phyloP scores from a whole-genome alignment of 495 filamentous ascomycete genomes.

The Articulospora tetracladia region DNA sequence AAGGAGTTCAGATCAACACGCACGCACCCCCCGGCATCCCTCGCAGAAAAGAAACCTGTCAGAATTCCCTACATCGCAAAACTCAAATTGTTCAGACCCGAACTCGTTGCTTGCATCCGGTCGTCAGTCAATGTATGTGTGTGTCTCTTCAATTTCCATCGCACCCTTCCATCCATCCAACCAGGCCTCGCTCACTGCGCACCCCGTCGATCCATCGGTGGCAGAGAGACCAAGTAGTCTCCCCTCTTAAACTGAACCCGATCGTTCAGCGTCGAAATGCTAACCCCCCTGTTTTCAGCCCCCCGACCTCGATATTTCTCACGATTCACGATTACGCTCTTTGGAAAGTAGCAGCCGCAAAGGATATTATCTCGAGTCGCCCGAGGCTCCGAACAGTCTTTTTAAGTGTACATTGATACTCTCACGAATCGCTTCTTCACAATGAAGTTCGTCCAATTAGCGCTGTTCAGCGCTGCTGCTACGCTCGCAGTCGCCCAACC shows the following conservation, averaged over 20 bases:
- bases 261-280: conserved; percentile 10
- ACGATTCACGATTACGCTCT: conserved; percentile 1
- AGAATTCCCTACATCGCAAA: conserved; percentile 3
- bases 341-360: neutral
- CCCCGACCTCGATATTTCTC: conserved; percentile 1
- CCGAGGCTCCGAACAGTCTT: conserved; percentile 20
- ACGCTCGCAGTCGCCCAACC: conserved; percentile 43
- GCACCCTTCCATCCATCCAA: too few species aligned
- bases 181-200: too few species aligned
- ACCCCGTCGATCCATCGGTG: too few species aligned
- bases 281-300: conserved; percentile 10
- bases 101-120: conserved; percentile 9
- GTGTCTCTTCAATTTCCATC: neutral
- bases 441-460: conserved; percentile 46
- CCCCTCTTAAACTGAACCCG: too few species aligned
- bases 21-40: too few species aligned
- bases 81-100: conserved; percentile 13
- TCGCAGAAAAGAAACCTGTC: neutral
- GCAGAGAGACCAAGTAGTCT: too few species aligned
- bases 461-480: conserved; percentile 39
- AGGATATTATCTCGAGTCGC: conserved; percentile 10
- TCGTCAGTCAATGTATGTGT: conserved; percentile 15
- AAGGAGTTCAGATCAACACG: neutral
- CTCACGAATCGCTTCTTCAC: conserved; percentile 26
- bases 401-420: conserved; percentile 16